These are phyloP conservation scores for Lipomyces orientalis DNA, from an alignment of 805 yeast genomes.

Conservation along the genomic window DNA sequence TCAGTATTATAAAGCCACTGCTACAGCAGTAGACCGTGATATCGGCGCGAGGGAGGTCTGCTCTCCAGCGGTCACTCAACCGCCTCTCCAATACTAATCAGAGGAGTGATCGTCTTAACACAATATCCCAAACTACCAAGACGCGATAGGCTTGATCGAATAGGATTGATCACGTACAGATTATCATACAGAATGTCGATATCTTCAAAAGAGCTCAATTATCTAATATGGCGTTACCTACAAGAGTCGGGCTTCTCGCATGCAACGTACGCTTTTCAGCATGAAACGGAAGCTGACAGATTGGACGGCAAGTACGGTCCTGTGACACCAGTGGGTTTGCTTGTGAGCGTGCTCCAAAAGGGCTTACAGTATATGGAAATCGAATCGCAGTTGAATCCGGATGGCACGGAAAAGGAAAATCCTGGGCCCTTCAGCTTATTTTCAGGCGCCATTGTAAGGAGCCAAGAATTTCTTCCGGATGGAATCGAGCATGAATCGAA, in stretches of 20 bases:
- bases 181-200: slow-evolving; percentile 43
- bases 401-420: slow-evolving; percentile 17
- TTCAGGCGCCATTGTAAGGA: slow-evolving; percentile 4
- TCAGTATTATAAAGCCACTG: background rate
- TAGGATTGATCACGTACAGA: background rate
- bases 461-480: slow-evolving; percentile 7
- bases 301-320: slow-evolving; percentile 59
- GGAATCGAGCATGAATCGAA: background rate
- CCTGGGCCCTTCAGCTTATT: slow-evolving; percentile 23
- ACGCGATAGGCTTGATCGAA: background rate
- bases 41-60: background rate
- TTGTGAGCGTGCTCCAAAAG: slow-evolving; percentile 81
- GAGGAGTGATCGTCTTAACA: background rate
- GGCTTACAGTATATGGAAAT: slow-evolving; percentile 81
- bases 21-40: background rate
- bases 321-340: slow-evolving; percentile 74
- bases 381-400: slow-evolving; percentile 53
- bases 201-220: slow-evolving; percentile 83
- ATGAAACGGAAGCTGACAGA: slow-evolving; percentile 67
- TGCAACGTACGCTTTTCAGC: slow-evolving; percentile 79
- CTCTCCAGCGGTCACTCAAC: background rate
- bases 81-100: background rate
- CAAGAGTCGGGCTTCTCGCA: slow-evolving; percentile 74
- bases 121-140: background rate
- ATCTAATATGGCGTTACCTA: slow-evolving; percentile 88